These are phyloP conservation scores for Chaetomidium leptoderma DNA, from an alignment of 495 filamentous ascomycete species.

Conservation along the genomic window DNA sequence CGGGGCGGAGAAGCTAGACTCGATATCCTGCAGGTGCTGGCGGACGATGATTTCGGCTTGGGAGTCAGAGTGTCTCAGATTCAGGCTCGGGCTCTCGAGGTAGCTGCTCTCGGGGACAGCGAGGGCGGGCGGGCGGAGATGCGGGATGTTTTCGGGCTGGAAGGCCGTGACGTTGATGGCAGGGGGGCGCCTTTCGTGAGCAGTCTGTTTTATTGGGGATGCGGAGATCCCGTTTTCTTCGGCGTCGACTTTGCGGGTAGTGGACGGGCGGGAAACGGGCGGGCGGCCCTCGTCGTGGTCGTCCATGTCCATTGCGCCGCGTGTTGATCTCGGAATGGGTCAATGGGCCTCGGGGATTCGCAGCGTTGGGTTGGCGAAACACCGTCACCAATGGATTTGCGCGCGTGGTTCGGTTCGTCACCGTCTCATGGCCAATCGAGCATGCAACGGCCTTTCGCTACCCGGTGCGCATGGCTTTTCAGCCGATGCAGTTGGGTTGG, in stretches of 20 bases:
- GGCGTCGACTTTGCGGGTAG: constrained; percentile 15
- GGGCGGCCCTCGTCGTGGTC: constrained; percentile 19
- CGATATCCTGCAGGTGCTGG: constrained; percentile 72
- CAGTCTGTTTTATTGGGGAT: constrained; percentile 11
- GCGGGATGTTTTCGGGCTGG: constrained; percentile 29
- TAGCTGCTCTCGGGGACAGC: constrained; percentile 39
- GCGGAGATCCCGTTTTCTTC: not conserved
- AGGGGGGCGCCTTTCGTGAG: constrained; percentile 20
- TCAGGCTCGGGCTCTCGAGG: constrained; percentile 40
- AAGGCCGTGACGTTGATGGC: constrained; percentile 11
- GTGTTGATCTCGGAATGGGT: not conserved
- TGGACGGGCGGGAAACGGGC: constrained; percentile 25
- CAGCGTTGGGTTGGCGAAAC: not conserved
- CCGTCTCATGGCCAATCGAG: not conserved
- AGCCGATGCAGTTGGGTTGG: not conserved
- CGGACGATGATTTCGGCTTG: constrained; percentile 44
- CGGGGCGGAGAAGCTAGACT: constrained; percentile 74
- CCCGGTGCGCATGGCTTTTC: not conserved
- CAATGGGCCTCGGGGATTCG: not conserved
- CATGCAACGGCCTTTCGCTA: not conserved
- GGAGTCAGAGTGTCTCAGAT: constrained; percentile 38
- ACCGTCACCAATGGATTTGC: not conserved
- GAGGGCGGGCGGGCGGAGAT: constrained; percentile 20
- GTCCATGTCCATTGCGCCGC: constrained; percentile 21
- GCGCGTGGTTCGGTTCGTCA: constrained; percentile 1